A percentile compares a stretch with the other conserved stretches of the same genome.
Conservation (phyloP, 768 basidiomycete species). For the Pulveroboletus frians region DNA sequence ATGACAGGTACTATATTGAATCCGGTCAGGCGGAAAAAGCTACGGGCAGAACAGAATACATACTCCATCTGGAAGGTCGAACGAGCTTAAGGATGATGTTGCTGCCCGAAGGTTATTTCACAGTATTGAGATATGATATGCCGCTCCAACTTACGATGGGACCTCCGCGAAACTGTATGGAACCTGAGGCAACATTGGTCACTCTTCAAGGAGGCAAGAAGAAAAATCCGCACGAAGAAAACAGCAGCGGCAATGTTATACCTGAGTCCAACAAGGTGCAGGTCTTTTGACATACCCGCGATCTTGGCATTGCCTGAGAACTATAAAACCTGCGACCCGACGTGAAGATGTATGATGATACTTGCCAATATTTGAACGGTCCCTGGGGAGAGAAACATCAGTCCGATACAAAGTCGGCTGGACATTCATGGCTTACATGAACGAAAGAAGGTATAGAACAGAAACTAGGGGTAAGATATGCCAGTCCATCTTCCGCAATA, state of each 20-base stretch:
- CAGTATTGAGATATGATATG: neutral
- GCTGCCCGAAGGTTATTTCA: constrained; percentile 17
- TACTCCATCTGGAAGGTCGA: constrained; percentile 35
- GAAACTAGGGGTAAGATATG: neutral
- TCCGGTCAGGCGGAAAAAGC: constrained; percentile 6
- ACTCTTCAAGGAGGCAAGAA: neutral
- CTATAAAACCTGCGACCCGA: neutral
- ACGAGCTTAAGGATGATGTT: constrained; percentile 36
- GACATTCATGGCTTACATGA: neutral
- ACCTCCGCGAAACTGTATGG: neutral
- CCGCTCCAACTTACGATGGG: neutral
- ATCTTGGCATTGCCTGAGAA: neutral
- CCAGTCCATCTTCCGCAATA: neutral
- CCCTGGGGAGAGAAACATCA: neutral
- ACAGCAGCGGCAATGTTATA: neutral
- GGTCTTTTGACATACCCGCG: neutral
- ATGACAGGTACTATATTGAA: constrained; percentile 34
- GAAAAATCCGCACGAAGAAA: neutral
- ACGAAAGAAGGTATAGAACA: neutral
- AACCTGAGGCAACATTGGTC: neutral
- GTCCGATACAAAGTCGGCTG: neutral
- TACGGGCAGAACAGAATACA: neutral
- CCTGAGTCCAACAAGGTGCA: neutral
- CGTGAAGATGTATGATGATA: neutral
- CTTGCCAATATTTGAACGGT: neutral